A percentile compares a stretch with the other conserved stretches of the same genome.
Conservation (phyloP, 345 rosid species). For the Rhodamnia argentea region DNA sequence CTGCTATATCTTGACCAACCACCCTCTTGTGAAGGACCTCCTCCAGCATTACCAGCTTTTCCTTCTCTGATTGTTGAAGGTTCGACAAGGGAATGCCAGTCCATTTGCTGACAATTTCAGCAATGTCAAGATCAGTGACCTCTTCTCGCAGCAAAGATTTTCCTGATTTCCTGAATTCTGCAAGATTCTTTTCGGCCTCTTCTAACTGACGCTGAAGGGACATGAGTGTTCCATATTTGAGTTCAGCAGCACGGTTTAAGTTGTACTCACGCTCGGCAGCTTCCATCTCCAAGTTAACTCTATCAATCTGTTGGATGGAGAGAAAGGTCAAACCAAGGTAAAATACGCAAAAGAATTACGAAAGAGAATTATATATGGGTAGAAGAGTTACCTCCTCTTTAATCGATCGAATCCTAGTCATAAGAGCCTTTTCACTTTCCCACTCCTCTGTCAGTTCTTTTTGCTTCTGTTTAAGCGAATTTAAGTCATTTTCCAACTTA, state of each 20-base stretch:
- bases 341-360: not conserved
- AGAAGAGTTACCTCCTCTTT: slow-evolving; percentile 68
- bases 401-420: slow-evolving; percentile 63
- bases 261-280: slow-evolving; percentile 93
- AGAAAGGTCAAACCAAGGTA: not conserved
- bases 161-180: slow-evolving; percentile 58
- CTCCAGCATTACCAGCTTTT: slow-evolving; percentile 68
- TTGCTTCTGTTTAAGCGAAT: slow-evolving; percentile 53
- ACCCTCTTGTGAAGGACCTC: slow-evolving; percentile 87
- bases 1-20: slow-evolving; percentile 91
- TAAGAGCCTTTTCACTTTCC: slow-evolving; percentile 65
- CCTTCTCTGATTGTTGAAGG: slow-evolving; percentile 93
- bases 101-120: slow-evolving; percentile 95
- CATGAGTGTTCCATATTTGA: slow-evolving; percentile 76
- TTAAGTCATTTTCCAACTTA: slow-evolving; percentile 68
- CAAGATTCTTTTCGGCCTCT: slow-evolving; percentile 78
- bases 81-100: slow-evolving; percentile 94
- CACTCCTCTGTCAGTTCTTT: slow-evolving; percentile 64
- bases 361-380: not conserved
- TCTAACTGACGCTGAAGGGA: slow-evolving; percentile 82
- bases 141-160: slow-evolving; percentile 80
- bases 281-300: slow-evolving; percentile 87
- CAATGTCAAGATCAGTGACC: slow-evolving; percentile 81
- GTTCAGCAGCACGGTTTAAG: slow-evolving; percentile 84
- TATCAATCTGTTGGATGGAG: slow-evolving; percentile 48